Base-by-base conservation (phyloP, 1,284 basidiomycete species). In the Stereum hirsutum region DNA sequence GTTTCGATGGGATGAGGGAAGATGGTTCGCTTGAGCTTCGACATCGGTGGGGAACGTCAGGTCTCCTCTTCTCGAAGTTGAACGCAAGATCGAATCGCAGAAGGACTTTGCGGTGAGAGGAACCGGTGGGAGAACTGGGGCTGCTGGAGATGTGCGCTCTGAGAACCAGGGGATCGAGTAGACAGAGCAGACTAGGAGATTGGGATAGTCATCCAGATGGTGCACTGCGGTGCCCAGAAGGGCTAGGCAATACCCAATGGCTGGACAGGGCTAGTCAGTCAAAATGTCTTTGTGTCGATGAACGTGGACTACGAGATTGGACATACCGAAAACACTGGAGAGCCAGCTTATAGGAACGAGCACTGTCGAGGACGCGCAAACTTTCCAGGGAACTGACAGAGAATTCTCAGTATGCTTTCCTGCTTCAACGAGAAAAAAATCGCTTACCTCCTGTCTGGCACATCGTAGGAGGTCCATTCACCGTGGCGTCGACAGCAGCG, bases 111-210 rank as follows among this genome's bases (percentile, higher is more conserved):
- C n/a, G n/a, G n/a, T n/a, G n/a, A n/a, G n/a, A n/a, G n/a, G n/a
- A n/a, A n/a, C n/a, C n/a, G n/a, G n/a, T n/a, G n/a, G n/a, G n/a
- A n/a, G n/a, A n/a, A n/a, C n/a, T n/a, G n/a, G n/a, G n/a, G n/a
- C n/a, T n/a, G n/a, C n/a, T n/a, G n/a, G n/a, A n/a, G n/a, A n/a
- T n/a, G n/a, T n/a, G n/a, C n/a, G n/a, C n/a, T n/a, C n/a, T n/a
- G n/a, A n/a, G n/a, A 80, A 83, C 81, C 81, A 83, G n/a, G 68
- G 64, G 20, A 81, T 62, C 8, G 57, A 53, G 48, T 72, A 69
- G 31, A 82, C 56, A 3, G 70, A 66, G 26, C 60, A 61, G 19
- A 46, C 58, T 78, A 78, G 83, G 42, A 84, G 60, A 25, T 62
- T 58, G 5, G 69, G 65, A 47, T 70, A 56, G 17, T 51, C 47